Percentiles rank a stretch among this genome's conserved stretches.
Conservation (phyloP, 2,329 filamentous ascomycete genomes). For the Diaporthe destruens region DNA sequence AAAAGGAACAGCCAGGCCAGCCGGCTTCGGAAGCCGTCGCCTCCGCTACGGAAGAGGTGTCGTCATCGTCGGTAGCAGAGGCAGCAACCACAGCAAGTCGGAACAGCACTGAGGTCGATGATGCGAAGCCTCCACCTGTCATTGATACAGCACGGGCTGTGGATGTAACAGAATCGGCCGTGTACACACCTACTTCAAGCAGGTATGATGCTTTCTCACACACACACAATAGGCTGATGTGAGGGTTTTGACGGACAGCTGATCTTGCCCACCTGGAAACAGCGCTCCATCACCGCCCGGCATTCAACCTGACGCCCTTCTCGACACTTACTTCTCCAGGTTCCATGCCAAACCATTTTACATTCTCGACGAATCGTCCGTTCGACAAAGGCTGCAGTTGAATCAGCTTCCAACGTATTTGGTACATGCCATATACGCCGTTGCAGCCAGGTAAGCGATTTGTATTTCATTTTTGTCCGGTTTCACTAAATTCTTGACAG, state of each 20-base stretch:
- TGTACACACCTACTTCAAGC: conserved; percentile 58
- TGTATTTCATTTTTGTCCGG: conserved; percentile 24
- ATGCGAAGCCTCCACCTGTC: conserved; percentile 56
- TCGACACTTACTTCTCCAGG: conserved; percentile 84
- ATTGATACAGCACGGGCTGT: conserved; percentile 53
- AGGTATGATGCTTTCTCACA: conserved; percentile 49
- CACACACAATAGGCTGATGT: not conserved
- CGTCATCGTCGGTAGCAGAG: conserved; percentile 41
- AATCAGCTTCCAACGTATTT: conserved; percentile 73
- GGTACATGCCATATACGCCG: conserved; percentile 69
- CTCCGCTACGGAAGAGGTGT: conserved; percentile 44
- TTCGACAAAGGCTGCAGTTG: conserved; percentile 77
- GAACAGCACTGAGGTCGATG: conserved; percentile 48
- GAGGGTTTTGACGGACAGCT: conserved; percentile 13
- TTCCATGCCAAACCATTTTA: conserved; percentile 87
- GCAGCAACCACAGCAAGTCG: conserved; percentile 45
- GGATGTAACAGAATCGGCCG: conserved; percentile 53
- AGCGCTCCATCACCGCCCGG: conserved; percentile 59
- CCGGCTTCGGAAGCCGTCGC: conserved; percentile 47
- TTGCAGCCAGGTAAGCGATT: conserved; percentile 69
- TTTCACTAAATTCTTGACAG: conserved; percentile 57
- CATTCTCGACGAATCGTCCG: conserved; percentile 81
- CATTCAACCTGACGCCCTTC: conserved; percentile 70
- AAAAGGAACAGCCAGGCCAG: conserved; percentile 53
- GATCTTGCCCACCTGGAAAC: conserved; percentile 36